phyloP scores from a whole-genome alignment of 148 eudicot species.

The Amaranthus hypochondriacus region DNA sequence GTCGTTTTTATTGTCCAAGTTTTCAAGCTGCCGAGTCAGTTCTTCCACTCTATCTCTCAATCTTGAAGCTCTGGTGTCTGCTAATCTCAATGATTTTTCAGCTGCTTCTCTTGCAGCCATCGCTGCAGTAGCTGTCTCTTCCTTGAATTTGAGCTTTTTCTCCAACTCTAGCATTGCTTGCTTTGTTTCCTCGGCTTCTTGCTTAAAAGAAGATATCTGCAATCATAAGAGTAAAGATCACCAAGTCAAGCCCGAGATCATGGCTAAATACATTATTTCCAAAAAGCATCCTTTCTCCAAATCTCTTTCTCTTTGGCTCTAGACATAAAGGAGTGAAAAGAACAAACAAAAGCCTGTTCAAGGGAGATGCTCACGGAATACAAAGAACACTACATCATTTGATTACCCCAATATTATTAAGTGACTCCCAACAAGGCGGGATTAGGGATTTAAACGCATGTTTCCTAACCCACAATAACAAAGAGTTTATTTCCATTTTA shows the following conservation, averaged over 20 bases:
- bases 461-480: too few species aligned
- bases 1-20: conserved; percentile 45
- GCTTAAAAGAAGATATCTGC: conserved; percentile 63
- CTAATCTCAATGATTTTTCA: conserved; percentile 84
- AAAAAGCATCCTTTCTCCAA: too few species aligned
- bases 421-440: too few species aligned
- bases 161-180: conserved; percentile 59
- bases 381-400: too few species aligned
- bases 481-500: too few species aligned
- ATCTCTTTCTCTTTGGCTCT: too few species aligned
- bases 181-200: conserved; percentile 79
- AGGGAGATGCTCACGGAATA: too few species aligned
- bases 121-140: conserved; percentile 85
- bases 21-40: conserved; percentile 76
- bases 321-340: too few species aligned
- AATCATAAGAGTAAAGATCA: conserved; percentile 7
- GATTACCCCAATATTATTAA: too few species aligned
- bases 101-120: conserved; percentile 99
- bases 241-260: not conserved
- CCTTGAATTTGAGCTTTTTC: conserved; percentile 82
- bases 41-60: conserved; percentile 87
- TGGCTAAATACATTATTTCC: too few species aligned
- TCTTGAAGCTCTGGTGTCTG: conserved; percentile 72
- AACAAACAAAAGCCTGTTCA: too few species aligned
- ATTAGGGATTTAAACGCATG: too few species aligned